phyloP scores from a whole-genome alignment of 129 eudicot genomes.

The Lactuca sativa region DNA sequence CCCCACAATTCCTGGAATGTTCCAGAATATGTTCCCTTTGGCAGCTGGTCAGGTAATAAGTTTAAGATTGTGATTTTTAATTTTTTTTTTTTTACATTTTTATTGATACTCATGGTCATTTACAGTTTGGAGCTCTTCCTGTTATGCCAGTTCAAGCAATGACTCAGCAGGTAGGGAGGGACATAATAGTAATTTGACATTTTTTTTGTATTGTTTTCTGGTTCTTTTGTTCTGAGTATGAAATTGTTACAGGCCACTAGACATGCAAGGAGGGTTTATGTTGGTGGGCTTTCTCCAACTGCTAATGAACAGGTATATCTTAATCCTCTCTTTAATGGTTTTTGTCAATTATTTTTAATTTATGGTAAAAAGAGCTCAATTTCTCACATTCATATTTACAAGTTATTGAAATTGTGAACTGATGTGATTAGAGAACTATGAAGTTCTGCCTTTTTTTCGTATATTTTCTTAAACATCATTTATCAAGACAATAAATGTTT shows the following conservation, averaged over 20 bases:
- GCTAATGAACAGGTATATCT: conserved; percentile 88
- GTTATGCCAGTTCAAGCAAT: conserved; percentile 97
- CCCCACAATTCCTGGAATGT: conserved; percentile 75
- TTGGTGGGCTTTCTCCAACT: conserved; percentile 93
- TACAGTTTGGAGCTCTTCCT: conserved; percentile 84
- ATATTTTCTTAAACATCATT: too few species aligned
- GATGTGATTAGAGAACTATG: too few species aligned
- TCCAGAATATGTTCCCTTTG: conserved; percentile 75
- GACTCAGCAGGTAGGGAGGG: conserved; percentile 90
- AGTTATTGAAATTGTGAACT: not conserved
- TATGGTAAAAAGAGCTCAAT: not conserved
- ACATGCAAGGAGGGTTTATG: conserved; percentile 98
- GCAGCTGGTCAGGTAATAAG: conserved; percentile 75
- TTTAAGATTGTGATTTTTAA: not conserved
- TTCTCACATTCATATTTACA: too few species aligned
- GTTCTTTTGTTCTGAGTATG: not conserved
- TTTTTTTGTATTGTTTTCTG: not conserved
- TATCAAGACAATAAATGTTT: too few species aligned
- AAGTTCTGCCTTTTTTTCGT: too few species aligned
- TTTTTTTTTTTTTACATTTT: not conserved
- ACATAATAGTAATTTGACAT: not conserved
- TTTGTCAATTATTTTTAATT: not conserved
- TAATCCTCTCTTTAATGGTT: not conserved
- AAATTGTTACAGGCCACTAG: conserved; percentile 70
- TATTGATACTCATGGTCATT: conserved; percentile 1